Conservation (phyloP, 495 filamentous ascomycete species). For the Elasticomyces elasticus region DNA sequence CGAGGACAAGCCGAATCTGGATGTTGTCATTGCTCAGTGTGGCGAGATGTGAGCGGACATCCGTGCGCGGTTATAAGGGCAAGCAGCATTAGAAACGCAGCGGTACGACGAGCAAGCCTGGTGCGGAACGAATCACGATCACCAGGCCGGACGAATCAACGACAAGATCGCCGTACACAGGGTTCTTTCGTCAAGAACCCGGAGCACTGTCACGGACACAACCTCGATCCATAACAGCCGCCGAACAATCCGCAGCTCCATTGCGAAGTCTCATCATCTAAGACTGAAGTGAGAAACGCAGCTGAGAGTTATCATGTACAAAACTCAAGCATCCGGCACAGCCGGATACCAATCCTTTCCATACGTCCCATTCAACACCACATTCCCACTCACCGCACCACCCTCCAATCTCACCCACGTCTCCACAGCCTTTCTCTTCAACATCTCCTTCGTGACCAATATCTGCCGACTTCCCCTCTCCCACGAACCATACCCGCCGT, state of each 20-base stretch:
- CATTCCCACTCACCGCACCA: conserved; percentile 42
- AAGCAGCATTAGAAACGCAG: neutral
- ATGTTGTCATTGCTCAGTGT: conserved; percentile 77
- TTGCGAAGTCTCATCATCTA: too few relatives aligned
- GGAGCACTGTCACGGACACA: too few relatives aligned
- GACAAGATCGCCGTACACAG: too few relatives aligned
- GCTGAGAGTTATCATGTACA: too few relatives aligned
- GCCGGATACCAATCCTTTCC: conserved; percentile 48
- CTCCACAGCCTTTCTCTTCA: conserved; percentile 30
- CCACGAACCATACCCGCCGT: conserved; percentile 61
- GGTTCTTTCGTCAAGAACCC: too few relatives aligned
- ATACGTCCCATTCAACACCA: conserved; percentile 62
- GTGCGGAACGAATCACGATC: too few relatives aligned
- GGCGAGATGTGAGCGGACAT: conserved; percentile 43
- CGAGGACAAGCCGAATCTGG: conserved; percentile 67
- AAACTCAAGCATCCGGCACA: conserved; percentile 8
- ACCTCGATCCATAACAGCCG: too few relatives aligned
- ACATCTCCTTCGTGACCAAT: conserved; percentile 34
- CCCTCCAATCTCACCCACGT: conserved; percentile 61
- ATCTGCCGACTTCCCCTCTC: conserved; percentile 53
- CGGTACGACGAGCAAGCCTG: too few relatives aligned
- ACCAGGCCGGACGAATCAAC: too few relatives aligned
- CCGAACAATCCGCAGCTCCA: too few relatives aligned
- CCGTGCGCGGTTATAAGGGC: neutral
- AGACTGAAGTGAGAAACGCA: too few relatives aligned